phyloP scores from a whole-genome alignment of 345 rosid species.

The Clarkia xantiana region DNA sequence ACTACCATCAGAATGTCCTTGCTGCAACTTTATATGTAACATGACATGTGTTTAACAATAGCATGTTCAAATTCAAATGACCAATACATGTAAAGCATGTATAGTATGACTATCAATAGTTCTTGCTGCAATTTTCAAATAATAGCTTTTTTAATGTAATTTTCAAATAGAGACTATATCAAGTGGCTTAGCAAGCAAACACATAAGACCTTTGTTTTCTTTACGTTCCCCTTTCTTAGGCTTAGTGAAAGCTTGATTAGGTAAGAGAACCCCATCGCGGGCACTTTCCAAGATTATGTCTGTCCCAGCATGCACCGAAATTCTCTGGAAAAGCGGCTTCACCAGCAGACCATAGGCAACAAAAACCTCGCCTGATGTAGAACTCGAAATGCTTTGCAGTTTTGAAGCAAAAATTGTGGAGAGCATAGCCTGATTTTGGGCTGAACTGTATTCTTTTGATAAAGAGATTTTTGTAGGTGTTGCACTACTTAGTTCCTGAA shows the following conservation, averaged over 20 bases:
- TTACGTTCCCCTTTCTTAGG: conserved; percentile 34
- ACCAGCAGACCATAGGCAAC: conserved; percentile 65
- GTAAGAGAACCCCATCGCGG: conserved; percentile 63
- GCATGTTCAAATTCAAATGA: too few species aligned
- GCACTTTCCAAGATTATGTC: conserved; percentile 50
- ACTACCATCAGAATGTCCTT: too few species aligned
- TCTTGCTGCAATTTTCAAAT: too few species aligned
- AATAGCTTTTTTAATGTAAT: too few species aligned
- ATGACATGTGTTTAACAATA: too few species aligned
- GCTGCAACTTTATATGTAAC: too few species aligned
- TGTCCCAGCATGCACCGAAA: conserved; percentile 45
- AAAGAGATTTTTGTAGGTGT: conserved; percentile 58
- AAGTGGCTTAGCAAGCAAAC: too few species aligned
- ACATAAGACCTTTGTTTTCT: conserved; percentile 47
- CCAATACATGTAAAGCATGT: too few species aligned
- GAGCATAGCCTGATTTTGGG: conserved; percentile 29
- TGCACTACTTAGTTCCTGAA: conserved; percentile 42
- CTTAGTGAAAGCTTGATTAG: conserved; percentile 36
- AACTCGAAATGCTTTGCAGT: conserved; percentile 47
- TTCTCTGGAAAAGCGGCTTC: conserved; percentile 76
- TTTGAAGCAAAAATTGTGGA: conserved; percentile 67
- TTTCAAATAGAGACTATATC: too few species aligned
- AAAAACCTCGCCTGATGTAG: conserved; percentile 42
- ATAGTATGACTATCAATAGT: too few species aligned
- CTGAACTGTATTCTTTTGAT: conserved; percentile 28